Percentiles rank a stretch among this genome's conserved stretches.
These are phyloP conservation scores for Scedosporium minutisporum DNA, from an alignment of 2,329 filamentous ascomycete species.

Conservation along the genomic window DNA sequence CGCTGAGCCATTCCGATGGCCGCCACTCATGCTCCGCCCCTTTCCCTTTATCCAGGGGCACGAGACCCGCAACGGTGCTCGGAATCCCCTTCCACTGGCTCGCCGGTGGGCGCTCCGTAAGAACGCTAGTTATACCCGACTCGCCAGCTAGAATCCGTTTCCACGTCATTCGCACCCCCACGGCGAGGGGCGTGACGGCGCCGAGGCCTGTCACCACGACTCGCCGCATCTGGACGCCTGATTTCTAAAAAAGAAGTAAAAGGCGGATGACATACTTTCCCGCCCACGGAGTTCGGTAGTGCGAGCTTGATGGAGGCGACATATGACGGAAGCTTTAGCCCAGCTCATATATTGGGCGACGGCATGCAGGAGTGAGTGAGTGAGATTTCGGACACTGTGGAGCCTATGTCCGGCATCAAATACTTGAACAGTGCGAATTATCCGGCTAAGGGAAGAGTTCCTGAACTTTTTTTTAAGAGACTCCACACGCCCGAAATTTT, in stretches of 20 bases:
- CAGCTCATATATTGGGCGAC: neutral
- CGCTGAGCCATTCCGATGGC: slow-evolving; percentile 42
- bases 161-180: slow-evolving; percentile 74
- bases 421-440: too few species aligned
- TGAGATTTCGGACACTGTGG: too few species aligned
- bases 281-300: neutral
- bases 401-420: too few species aligned
- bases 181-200: slow-evolving; percentile 72
- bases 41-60: slow-evolving; percentile 44
- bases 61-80: slow-evolving; percentile 74
- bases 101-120: slow-evolving; percentile 35
- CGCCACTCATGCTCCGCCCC: slow-evolving; percentile 35
- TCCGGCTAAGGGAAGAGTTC: too few species aligned
- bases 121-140: slow-evolving; percentile 69
- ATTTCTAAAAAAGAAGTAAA: neutral
- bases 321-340: neutral
- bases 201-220: slow-evolving; percentile 80
- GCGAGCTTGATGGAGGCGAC: neutral
- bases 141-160: slow-evolving; percentile 66
- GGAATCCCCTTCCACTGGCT: slow-evolving; percentile 64
- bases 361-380: neutral
- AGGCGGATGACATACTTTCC: neutral
- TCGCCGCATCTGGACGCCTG: slow-evolving; percentile 41
- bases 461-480: too few species aligned
- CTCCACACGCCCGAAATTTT: neutral